Conservation (phyloP, 768 basidiomycete species). For the Hydnomerulius pinastri region DNA sequence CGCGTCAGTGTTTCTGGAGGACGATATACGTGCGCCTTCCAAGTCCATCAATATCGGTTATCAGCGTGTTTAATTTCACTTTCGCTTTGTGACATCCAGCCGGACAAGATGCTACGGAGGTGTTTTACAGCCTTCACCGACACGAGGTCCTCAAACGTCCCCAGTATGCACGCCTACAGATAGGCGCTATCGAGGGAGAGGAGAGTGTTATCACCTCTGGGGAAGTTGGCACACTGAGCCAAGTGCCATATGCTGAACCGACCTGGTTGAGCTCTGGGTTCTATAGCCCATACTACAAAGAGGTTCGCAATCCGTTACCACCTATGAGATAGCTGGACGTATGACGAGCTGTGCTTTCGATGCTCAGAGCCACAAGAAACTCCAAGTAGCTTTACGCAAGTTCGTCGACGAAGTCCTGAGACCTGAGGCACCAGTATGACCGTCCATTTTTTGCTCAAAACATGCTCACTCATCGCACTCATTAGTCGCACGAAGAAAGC, state of each 20-base stretch:
- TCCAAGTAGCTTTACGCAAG: slow-evolving; percentile 48
- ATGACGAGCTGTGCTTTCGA: background rate
- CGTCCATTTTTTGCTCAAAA: slow-evolving; percentile 5
- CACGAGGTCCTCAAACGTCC: slow-evolving; percentile 69
- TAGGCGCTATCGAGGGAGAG: slow-evolving; percentile 66
- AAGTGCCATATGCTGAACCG: slow-evolving; percentile 80
- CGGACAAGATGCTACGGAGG: slow-evolving; percentile 77
- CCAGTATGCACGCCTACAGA: slow-evolving; percentile 62
- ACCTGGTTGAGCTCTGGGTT: slow-evolving; percentile 70
- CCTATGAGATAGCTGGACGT: background rate
- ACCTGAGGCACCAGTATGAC: slow-evolving; percentile 31
- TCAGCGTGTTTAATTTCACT: too few species aligned
- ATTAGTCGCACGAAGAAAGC: slow-evolving; percentile 49
- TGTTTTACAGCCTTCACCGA: slow-evolving; percentile 78
- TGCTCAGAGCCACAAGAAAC: slow-evolving; percentile 41
- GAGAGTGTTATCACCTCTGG: slow-evolving; percentile 48
- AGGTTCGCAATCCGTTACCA: slow-evolving; percentile 48
- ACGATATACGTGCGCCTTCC: slow-evolving; percentile 62
- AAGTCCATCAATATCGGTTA: background rate
- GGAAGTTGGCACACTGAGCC: slow-evolving; percentile 54
- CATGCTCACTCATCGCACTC: slow-evolving; percentile 16
- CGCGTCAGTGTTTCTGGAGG: slow-evolving; percentile 65
- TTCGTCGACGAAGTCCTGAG: slow-evolving; percentile 68
- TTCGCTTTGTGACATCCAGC: slow-evolving; percentile 45
- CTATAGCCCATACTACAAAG: slow-evolving; percentile 74